Evolutionary conservation across 1,284 basidiomycete species (phyloP).

Genomic region (Hypsizygus ulmarius): DNA sequence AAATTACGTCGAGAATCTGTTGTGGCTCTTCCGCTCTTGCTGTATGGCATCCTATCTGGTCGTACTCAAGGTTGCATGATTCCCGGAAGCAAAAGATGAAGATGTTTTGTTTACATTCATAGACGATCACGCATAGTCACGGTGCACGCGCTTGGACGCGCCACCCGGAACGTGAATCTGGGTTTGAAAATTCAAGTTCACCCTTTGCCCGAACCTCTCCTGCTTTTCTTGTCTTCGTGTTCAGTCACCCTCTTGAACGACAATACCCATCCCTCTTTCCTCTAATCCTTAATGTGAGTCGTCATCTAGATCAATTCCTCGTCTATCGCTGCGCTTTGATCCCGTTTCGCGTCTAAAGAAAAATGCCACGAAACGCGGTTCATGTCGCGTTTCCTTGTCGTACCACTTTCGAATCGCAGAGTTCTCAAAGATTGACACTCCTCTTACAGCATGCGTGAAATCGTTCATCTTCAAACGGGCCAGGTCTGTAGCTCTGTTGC

Average conservation of each 20-base stretch:
- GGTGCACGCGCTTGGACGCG: conserved; percentile 27
- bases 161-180: conserved; percentile 41
- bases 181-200: conserved; percentile 39
- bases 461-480: conserved; percentile 95
- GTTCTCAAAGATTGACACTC: conserved; percentile 25
- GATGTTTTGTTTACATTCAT: too few relatives aligned
- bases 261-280: conserved; percentile 31
- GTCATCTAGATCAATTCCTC: not conserved
- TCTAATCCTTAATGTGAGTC: conserved; percentile 41
- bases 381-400: conserved; percentile 40
- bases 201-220: conserved; percentile 33
- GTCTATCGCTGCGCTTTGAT: conserved; percentile 20
- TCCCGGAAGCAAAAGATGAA: too few relatives aligned
- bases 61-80: too few relatives aligned
- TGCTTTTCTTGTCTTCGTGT: conserved; percentile 42
- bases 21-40: too few relatives aligned
- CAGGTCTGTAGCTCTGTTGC: conserved; percentile 56
- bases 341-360: conserved; percentile 7
- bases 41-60: too few relatives aligned
- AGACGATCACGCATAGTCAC: too few relatives aligned
- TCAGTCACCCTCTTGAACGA: conserved; percentile 38
- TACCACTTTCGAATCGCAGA: conserved; percentile 34
- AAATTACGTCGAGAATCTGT: too few relatives aligned
- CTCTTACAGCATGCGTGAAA: conserved; percentile 84
- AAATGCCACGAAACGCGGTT: conserved; percentile 23